Evolutionary conservation across 352 stramenopile genomes (phyloP).

Genomic region (Globisporangium middletonii): DNA sequence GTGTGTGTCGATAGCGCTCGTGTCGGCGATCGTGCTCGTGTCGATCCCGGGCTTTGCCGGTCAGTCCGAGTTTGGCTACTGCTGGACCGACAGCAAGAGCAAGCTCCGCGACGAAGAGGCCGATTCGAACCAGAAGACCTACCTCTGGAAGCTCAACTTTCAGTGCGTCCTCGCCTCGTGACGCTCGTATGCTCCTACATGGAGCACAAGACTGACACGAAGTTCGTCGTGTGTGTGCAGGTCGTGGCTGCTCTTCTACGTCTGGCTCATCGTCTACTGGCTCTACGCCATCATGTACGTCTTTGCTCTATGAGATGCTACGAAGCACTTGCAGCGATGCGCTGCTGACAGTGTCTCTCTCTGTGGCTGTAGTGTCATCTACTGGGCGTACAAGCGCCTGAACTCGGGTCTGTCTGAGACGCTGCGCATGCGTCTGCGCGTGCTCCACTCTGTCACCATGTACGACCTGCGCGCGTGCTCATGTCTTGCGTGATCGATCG

Average conservation of each 20-base stretch:
- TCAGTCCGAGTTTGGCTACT: slow-evolving; percentile 80
- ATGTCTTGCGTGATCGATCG: neutral
- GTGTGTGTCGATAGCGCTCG: slow-evolving; percentile 26
- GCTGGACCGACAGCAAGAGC: slow-evolving; percentile 73
- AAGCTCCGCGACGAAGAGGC: slow-evolving; percentile 26
- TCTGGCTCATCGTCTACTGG: slow-evolving; percentile 85
- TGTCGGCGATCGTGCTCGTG: slow-evolving; percentile 66
- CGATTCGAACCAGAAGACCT: slow-evolving; percentile 33
- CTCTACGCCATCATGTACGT: slow-evolving; percentile 74
- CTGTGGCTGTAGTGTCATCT: slow-evolving; percentile 52
- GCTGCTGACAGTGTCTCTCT: neutral
- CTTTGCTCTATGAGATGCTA: neutral
- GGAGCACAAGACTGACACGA: neutral
- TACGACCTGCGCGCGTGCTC: slow-evolving; percentile 25
- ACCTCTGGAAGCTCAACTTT: slow-evolving; percentile 83
- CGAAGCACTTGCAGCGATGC: neutral
- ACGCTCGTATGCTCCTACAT: neutral
- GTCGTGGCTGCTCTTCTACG: slow-evolving; percentile 83
- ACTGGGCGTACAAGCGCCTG: slow-evolving; percentile 74
- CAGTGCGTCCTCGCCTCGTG: slow-evolving; percentile 35
- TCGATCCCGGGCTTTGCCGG: slow-evolving; percentile 65
- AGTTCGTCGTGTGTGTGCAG: slow-evolving; percentile 15
- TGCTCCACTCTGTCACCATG: slow-evolving; percentile 86
- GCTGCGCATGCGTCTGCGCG: slow-evolving; percentile 75
- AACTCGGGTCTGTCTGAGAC: slow-evolving; percentile 82